Base-by-base conservation (phyloP, 164 flowering plant species). In the Tinospora cordifolia region DNA sequence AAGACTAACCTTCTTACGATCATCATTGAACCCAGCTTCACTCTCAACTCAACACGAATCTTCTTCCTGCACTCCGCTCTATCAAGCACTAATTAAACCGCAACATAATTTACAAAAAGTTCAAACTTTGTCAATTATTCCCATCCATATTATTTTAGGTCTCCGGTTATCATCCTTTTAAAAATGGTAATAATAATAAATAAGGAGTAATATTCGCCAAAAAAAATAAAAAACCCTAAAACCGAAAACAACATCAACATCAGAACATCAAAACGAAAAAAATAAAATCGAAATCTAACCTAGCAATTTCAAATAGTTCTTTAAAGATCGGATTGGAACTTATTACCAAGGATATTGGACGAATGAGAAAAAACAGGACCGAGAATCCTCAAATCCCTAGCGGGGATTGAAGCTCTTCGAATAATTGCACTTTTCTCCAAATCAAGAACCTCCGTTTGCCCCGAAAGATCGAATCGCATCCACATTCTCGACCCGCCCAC, bases 291-390 rank as follows among this genome's bases (percentile, higher is more conserved):
- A 22, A 41, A 51, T 27, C 9, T 9, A 6, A 6, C 0, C 34
- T 8, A 3, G 15, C 6, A 67, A 30, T 30, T 25, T 13, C 39
- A 62, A 40, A 30, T 30, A 30, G 36, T 2, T 30, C 4, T 30
- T 30, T 30, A 30, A 30, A 4, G 36, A 30, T 30, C 36, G 36
- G 36, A 30, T 30, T 30, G 36, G 36, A 30, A 30, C 36, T 30
- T 30, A 38, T 57, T 82, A 94, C 99, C 98, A 63, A 94, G 97
- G 60, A 94, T 94, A 77, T 75, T 89, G 51, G 98, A 90, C 60
- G 99, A 92, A 15, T 88, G 91, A 76, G 99, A 92, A 81, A 94
- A 92, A 64, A 94, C 88, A 51, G 97, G 98, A 11, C 99, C 99
- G n/a, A 94, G 93, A 62, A 94, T 90, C 79, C 98, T 80, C 79